These are phyloP conservation scores for Geranium brycei DNA, from an alignment of 345 rosid species.

Conservation along the genomic window DNA sequence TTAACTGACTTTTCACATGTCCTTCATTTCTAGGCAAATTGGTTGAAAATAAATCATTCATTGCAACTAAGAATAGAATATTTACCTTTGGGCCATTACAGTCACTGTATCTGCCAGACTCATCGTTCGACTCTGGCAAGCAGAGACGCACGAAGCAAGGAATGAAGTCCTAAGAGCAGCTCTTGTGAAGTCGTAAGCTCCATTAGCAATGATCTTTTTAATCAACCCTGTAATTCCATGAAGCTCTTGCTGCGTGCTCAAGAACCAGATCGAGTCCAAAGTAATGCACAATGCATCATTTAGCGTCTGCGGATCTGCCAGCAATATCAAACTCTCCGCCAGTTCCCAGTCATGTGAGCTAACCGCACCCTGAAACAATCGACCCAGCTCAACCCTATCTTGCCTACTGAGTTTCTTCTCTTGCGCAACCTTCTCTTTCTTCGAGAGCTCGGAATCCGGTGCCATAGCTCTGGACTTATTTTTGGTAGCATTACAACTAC, in stretches of 20 bases:
- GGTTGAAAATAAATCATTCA: neutral
- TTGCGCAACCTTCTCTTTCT: slow-evolving; percentile 28
- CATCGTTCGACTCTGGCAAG: slow-evolving; percentile 74
- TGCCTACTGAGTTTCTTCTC: slow-evolving; percentile 61
- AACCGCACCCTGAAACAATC: slow-evolving; percentile 62
- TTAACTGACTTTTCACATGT: too few species aligned
- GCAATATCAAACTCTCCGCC: slow-evolving; percentile 51
- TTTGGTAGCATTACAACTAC: slow-evolving; percentile 41
- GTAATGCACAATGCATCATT: slow-evolving; percentile 84
- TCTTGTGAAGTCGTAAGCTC: slow-evolving; percentile 94
- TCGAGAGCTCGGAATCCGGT: slow-evolving; percentile 26
- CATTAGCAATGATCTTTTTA: slow-evolving; percentile 52
- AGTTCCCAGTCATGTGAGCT: slow-evolving; percentile 84
- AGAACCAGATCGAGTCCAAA: slow-evolving; percentile 85
- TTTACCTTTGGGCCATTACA: slow-evolving; percentile 89
- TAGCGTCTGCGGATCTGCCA: slow-evolving; percentile 75
- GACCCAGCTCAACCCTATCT: slow-evolving; percentile 68
- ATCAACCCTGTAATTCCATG: slow-evolving; percentile 63
- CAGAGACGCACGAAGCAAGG: slow-evolving; percentile 92
- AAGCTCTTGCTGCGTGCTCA: slow-evolving; percentile 54
- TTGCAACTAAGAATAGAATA: slow-evolving; percentile 1
- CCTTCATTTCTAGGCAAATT: too few species aligned
- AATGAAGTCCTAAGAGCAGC: slow-evolving; percentile 92
- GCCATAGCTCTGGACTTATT: slow-evolving; percentile 20
- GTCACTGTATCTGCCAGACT: slow-evolving; percentile 79